Conservation (phyloP, 1,139 yeast species). For the Magnusiomyces fungicola region DNA sequence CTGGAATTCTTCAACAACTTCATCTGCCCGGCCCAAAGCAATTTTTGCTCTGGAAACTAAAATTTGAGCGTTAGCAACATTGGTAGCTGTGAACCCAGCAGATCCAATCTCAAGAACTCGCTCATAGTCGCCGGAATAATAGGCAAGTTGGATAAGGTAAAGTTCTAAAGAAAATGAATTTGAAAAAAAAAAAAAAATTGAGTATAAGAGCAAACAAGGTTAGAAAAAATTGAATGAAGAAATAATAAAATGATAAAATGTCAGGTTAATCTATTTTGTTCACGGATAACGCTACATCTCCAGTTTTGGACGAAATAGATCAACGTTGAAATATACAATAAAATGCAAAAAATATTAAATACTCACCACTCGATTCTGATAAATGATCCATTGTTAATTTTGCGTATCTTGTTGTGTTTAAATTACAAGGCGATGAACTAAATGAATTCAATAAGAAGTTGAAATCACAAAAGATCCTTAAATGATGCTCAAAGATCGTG, state of each 20-base stretch:
- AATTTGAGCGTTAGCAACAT: slow-evolving; percentile 27
- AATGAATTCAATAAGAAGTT: too few species aligned
- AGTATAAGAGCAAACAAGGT: too few species aligned
- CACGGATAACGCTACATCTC: too few species aligned
- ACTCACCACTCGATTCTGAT: slow-evolving; percentile 23
- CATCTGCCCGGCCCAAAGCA: slow-evolving; percentile 29
- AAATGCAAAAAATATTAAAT: slow-evolving; percentile 21
- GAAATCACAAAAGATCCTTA: too few species aligned
- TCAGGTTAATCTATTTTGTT: too few species aligned
- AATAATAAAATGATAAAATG: too few species aligned
- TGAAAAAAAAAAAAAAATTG: neutral
- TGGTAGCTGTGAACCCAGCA: slow-evolving; percentile 21
- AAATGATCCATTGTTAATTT: slow-evolving; percentile 25
- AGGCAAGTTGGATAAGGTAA: slow-evolving; percentile 34
- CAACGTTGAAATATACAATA: too few species aligned
- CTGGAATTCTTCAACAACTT: slow-evolving; percentile 22
- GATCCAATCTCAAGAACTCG: slow-evolving; percentile 29
- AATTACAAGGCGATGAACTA: too few species aligned
- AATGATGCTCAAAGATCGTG: too few species aligned
- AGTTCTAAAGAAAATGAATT: slow-evolving; percentile 21
- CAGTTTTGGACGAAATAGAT: too few species aligned
- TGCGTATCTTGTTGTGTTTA: too few species aligned
- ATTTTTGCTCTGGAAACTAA: slow-evolving; percentile 33
- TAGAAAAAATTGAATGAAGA: too few species aligned
- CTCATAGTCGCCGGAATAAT: slow-evolving; percentile 35